Conservation (phyloP, 78 protist genomes). For the Dictyostelium firmibasis region DNA sequence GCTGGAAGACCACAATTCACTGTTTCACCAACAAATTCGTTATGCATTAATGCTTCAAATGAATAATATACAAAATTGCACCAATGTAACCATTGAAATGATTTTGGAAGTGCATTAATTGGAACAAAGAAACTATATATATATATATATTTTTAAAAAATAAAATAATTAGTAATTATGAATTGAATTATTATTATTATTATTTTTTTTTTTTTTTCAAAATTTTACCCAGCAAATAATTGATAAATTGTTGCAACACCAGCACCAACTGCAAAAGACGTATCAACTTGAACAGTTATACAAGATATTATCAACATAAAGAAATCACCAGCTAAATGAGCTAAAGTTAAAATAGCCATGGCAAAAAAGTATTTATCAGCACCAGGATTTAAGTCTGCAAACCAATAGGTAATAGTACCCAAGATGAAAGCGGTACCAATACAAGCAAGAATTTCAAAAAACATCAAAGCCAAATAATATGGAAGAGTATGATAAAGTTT, state of each 20-base stretch:
- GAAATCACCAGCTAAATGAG: slow-evolving; percentile 65
- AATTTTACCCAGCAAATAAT: slow-evolving; percentile 52
- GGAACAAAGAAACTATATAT: slow-evolving; percentile 46
- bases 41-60: slow-evolving; percentile 34
- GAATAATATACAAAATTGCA: slow-evolving; percentile 43
- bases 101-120: slow-evolving; percentile 34
- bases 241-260: slow-evolving; percentile 67
- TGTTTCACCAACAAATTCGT: slow-evolving; percentile 35
- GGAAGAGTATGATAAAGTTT: slow-evolving; percentile 50
- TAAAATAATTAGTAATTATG: neutral
- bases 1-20: neutral
- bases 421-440: slow-evolving; percentile 31
- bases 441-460: slow-evolving; percentile 60
- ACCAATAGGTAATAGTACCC: slow-evolving; percentile 70
- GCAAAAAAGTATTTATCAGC: slow-evolving; percentile 40
- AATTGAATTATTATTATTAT: too few relatives aligned
- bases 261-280: slow-evolving; percentile 63
- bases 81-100: slow-evolving; percentile 41
- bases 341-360: slow-evolving; percentile 32
- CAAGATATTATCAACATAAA: slow-evolving; percentile 27
- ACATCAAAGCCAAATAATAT: slow-evolving; percentile 60
- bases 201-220: too few relatives aligned
- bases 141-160: neutral
- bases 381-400: slow-evolving; percentile 11
- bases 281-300: slow-evolving; percentile 48